Percentiles rank a stretch among this genome's conserved stretches.
These are phyloP conservation scores for Arbutus unedo DNA, from an alignment of 148 eudicot genomes.

Conservation along the genomic window DNA sequence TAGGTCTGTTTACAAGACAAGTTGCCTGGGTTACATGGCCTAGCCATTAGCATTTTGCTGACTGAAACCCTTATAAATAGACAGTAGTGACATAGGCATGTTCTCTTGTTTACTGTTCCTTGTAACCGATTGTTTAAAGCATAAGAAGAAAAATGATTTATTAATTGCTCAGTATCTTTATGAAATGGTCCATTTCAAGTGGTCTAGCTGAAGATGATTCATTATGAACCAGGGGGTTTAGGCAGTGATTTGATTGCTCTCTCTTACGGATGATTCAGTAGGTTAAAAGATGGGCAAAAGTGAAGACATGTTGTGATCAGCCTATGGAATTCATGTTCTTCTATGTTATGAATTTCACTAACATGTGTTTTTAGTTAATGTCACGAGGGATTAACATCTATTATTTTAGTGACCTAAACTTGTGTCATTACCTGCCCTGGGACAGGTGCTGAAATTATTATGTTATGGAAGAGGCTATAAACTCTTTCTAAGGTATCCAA, in stretches of 20 bases:
- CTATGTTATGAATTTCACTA: background rate
- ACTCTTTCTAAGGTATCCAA: background rate
- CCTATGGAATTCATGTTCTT: background rate
- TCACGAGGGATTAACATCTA: background rate
- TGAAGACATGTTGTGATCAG: slow-evolving; percentile 1
- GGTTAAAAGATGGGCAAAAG: background rate
- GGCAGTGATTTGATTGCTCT: background rate
- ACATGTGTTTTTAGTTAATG: background rate
- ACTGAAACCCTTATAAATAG: background rate
- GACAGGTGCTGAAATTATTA: background rate
- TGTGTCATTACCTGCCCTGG: background rate
- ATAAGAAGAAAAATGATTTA: background rate
- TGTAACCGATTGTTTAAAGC: background rate
- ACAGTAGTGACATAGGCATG: background rate
- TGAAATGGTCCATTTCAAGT: background rate
- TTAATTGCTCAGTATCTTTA: background rate
- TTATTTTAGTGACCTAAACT: background rate
- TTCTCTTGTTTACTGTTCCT: background rate
- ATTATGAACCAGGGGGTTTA: background rate
- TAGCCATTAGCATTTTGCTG: background rate
- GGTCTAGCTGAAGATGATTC: background rate
- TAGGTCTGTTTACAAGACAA: background rate
- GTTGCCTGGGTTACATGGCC: background rate
- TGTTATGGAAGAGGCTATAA: background rate
- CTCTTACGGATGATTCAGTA: background rate